These are phyloP conservation scores for Coemansia biformis DNA, from an alignment of 192 early-diverging fungal genomes.

Conservation along the genomic window DNA sequence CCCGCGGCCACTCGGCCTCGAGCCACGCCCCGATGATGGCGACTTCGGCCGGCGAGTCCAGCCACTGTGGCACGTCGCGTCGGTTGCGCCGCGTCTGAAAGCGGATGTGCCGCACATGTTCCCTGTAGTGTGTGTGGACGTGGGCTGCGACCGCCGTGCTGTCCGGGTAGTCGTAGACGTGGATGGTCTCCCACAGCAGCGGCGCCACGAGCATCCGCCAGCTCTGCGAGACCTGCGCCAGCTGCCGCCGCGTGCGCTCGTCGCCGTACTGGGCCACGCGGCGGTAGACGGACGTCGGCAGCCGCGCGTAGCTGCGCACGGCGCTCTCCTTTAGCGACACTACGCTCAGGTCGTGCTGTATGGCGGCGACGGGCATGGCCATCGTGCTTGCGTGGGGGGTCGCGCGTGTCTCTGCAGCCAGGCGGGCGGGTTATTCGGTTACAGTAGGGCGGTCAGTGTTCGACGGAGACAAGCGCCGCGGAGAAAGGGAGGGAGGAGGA, in stretches of 20 bases:
- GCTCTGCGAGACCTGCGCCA: constrained; percentile 48
- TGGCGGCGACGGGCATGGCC: constrained; percentile 23
- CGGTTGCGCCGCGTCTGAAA: constrained; percentile 34
- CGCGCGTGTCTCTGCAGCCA: background rate
- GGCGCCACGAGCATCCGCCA: constrained; percentile 44
- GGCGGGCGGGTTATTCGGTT: background rate
- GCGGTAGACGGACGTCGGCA: constrained; percentile 36
- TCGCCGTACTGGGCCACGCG: constrained; percentile 50
- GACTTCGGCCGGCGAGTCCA: constrained; percentile 49
- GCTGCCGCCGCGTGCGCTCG: constrained; percentile 32
- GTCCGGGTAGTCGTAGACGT: constrained; percentile 41
- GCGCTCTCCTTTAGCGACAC: constrained; percentile 33
- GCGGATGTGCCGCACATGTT: constrained; percentile 40
- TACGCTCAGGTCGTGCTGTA: constrained; percentile 22
- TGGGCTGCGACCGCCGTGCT: constrained; percentile 22
- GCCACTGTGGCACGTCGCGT: constrained; percentile 42
- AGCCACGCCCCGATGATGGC: constrained; percentile 49
- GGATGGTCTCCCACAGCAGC: constrained; percentile 42
- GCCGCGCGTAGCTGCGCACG: constrained; percentile 27
- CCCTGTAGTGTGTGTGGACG: constrained; percentile 33
- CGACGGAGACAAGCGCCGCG: no score
- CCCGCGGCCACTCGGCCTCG: constrained; percentile 42
- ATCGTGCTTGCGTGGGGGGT: constrained; percentile 1
- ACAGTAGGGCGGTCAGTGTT: no score
- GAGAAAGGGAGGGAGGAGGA: no score